Conservation (phyloP, 805 yeast species). For the Suhomyces faveliae region DNA sequence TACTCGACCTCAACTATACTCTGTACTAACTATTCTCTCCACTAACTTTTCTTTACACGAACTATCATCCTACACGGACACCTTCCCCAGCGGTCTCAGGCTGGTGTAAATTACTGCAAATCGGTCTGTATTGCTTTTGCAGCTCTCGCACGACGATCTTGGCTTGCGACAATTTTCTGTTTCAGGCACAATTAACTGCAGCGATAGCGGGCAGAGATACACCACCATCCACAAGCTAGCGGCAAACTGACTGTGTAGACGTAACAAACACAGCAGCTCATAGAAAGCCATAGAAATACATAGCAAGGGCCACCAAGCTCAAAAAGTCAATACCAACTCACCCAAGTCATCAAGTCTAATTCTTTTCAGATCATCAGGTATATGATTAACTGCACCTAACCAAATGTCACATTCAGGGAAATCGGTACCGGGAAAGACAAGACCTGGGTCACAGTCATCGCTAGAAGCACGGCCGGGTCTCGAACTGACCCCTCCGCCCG, state of each 20-base stretch:
- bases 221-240: background rate
- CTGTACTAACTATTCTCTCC: no score
- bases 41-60: no score
- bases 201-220: background rate
- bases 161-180: slow-evolving; percentile 2
- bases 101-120: background rate
- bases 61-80: no score
- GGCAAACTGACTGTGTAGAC: background rate
- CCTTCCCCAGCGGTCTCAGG: no score
- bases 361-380: background rate
- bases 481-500: slow-evolving; percentile 18
- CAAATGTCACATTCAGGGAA: slow-evolving; percentile 7
- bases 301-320: no score
- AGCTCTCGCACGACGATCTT: slow-evolving; percentile 2
- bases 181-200: background rate
- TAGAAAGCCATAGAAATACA: background rate
- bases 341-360: no score
- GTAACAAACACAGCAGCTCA: background rate
- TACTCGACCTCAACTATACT: no score
- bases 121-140: background rate
- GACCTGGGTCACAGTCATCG: background rate
- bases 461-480: background rate
- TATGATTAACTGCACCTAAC: background rate
- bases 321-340: no score
- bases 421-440: slow-evolving; percentile 3